Evolutionary conservation across 805 yeast species (phyloP).

Genomic region (Myxozyma kluyveri): DNA sequence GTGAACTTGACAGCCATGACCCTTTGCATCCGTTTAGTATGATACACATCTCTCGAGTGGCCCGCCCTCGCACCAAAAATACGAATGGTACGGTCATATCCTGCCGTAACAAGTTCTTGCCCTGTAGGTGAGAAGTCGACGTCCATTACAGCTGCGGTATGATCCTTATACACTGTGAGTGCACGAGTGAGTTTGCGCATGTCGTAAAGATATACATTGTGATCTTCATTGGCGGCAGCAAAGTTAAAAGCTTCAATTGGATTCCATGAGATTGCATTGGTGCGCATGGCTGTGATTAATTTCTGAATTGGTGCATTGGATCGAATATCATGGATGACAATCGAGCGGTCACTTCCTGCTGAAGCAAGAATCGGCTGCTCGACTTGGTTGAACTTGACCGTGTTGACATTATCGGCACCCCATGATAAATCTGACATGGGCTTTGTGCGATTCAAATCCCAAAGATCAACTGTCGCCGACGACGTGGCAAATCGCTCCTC

Average conservation of each 20-base stretch:
- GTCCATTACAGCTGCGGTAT: conserved; percentile 92
- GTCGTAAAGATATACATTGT: conserved; percentile 90
- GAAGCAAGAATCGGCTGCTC: conserved; percentile 88
- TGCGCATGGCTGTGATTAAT: conserved; percentile 74
- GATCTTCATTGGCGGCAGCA: conserved; percentile 91
- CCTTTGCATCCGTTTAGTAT: conserved; percentile 96
- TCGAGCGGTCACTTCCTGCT: conserved; percentile 85
- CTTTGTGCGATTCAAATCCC: conserved; percentile 82
- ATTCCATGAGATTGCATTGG: conserved; percentile 89
- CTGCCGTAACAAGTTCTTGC: conserved; percentile 89
- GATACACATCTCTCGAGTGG: conserved; percentile 92
- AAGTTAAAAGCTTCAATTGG: conserved; percentile 96
- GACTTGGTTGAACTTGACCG: conserved; percentile 83
- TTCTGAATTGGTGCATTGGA: conserved; percentile 91
- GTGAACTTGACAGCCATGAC: conserved; percentile 80
- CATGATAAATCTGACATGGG: conserved; percentile 78
- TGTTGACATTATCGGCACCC: conserved; percentile 91
- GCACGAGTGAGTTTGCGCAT: conserved; percentile 88
- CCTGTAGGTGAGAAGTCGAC: conserved; percentile 97
- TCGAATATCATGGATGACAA: conserved; percentile 85
- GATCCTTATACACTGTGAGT: conserved; percentile 85
- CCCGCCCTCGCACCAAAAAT: conserved; percentile 75
- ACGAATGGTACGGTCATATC: conserved; percentile 90
- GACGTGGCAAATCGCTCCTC: conserved; percentile 84
- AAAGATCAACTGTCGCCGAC: conserved; percentile 82